These are phyloP conservation scores for Eimeria acervulina DNA, from an alignment of 169 alveolate genomes.

Conservation along the genomic window DNA sequence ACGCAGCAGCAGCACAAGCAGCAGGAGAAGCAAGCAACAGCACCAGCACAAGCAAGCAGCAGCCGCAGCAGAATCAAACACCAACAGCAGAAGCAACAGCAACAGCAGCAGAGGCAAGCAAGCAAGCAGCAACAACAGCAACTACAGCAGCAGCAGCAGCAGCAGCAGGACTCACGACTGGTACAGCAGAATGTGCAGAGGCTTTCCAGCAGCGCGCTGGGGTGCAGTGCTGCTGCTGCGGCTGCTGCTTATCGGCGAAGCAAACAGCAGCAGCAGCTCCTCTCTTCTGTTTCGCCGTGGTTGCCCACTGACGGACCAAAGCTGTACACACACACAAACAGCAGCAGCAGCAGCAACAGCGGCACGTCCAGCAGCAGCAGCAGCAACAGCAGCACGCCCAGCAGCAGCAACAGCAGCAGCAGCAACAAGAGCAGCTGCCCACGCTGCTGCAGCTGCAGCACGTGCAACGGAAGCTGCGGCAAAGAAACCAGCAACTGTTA, in stretches of 20 bases:
- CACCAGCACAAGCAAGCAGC: no score
- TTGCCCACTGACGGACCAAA: constrained; percentile 27
- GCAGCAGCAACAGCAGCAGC: not conserved
- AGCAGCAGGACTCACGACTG: not conserved
- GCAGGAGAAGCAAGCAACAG: no score
- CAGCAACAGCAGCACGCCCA: no score
- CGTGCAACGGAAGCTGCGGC: not conserved
- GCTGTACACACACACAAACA: not conserved
- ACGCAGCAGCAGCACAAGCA: no score
- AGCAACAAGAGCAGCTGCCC: not conserved
- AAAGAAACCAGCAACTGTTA: not conserved
- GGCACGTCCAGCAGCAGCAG: not conserved
- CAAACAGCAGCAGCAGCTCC: constrained; percentile 61
- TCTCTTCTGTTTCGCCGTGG: constrained; percentile 5
- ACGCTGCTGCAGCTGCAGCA: not conserved
- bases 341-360: not conserved
- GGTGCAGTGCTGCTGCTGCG: constrained; percentile 78
- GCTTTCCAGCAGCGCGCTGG: constrained; percentile 78
- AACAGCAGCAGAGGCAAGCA: constrained; percentile 5
- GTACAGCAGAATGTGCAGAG: constrained; percentile 48
- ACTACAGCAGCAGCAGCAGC: not conserved
- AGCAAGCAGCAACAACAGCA: not conserved
- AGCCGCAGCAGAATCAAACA: not conserved
- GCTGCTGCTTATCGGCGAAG: constrained; percentile 39
- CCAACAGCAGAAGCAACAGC: not conserved